A percentile compares a stretch with the other conserved stretches of the same genome.
These are phyloP conservation scores for Linnemannia elongata DNA, from an alignment of 192 early-diverging fungal genomes.

Conservation along the genomic window DNA sequence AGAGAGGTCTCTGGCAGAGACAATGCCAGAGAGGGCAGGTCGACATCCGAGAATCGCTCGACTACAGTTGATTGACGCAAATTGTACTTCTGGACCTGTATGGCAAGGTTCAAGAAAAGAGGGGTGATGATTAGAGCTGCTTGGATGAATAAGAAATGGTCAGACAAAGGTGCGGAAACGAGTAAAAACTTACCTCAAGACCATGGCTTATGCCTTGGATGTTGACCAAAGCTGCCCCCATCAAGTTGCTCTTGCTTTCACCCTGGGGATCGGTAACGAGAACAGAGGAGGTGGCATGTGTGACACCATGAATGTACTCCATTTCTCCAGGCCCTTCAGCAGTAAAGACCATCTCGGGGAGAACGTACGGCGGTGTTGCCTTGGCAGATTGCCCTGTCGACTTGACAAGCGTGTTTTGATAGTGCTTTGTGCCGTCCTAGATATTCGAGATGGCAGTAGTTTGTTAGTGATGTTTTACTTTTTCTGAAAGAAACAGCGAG, in stretches of 20 bases:
- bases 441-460: background rate
- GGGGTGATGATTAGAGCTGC: background rate
- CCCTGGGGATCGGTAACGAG: background rate
- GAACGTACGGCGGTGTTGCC: background rate
- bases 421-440: background rate
- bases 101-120: background rate
- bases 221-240: background rate
- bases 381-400: background rate
- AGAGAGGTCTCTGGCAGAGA: background rate
- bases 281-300: background rate
- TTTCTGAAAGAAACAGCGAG: background rate
- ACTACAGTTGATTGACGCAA: background rate
- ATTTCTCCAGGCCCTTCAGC: background rate
- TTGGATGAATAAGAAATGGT: background rate
- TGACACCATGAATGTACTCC: background rate
- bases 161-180: background rate
- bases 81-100: slow-evolving; percentile 9
- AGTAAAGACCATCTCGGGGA: background rate
- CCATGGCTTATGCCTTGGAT: slow-evolving; percentile 11
- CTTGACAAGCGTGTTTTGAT: background rate
- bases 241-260: background rate
- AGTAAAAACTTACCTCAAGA: background rate
- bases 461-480: background rate
- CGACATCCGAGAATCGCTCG: background rate
- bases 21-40: background rate